phyloP scores from a whole-genome alignment of 495 filamentous ascomycete genomes.

The Penicillium ochrochloron region DNA sequence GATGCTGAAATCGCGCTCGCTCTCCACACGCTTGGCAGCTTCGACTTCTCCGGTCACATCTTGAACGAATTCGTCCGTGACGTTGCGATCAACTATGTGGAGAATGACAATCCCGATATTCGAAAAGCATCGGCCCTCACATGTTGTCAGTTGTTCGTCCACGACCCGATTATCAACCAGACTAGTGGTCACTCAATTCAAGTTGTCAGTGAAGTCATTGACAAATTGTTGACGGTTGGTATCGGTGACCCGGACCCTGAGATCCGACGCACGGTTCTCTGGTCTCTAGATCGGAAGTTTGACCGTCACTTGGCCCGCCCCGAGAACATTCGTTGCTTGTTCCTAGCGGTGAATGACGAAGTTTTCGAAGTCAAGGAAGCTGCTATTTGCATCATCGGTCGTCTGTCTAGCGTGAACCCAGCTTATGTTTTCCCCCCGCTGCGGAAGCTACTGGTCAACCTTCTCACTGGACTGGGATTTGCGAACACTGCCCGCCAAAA shows the following conservation, averaged over 20 bases:
- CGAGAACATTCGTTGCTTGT: constrained; percentile 92
- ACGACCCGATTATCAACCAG: constrained; percentile 96
- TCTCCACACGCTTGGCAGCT: constrained; percentile 90
- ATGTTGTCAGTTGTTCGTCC: constrained; percentile 94
- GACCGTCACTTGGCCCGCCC: constrained; percentile 93
- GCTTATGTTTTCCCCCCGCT: constrained; percentile 96
- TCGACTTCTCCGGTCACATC: constrained; percentile 93
- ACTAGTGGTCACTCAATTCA: constrained; percentile 95
- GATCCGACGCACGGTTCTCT: constrained; percentile 85
- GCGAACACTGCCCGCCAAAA: constrained; percentile 92
- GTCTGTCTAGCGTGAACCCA: constrained; percentile 87
- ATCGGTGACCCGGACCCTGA: constrained; percentile 88
- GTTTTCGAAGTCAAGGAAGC: constrained; percentile 90
- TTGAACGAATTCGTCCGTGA: constrained; percentile 98
- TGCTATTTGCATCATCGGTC: constrained; percentile 93
- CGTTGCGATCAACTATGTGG: constrained; percentile 96
- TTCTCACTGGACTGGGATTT: constrained; percentile 93
- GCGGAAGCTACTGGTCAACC: constrained; percentile 91
- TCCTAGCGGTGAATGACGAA: constrained; percentile 96
- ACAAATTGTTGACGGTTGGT: constrained; percentile 91
- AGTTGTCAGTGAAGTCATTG: constrained; percentile 96
- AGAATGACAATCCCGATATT: constrained; percentile 92
- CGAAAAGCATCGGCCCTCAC: constrained; percentile 94
- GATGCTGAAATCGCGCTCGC: constrained; percentile 92
- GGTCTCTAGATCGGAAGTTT: constrained; percentile 88